A percentile compares a stretch with the other conserved stretches of the same genome.
Conservation (phyloP, 495 filamentous ascomycete species). For the Podospora didyma region DNA sequence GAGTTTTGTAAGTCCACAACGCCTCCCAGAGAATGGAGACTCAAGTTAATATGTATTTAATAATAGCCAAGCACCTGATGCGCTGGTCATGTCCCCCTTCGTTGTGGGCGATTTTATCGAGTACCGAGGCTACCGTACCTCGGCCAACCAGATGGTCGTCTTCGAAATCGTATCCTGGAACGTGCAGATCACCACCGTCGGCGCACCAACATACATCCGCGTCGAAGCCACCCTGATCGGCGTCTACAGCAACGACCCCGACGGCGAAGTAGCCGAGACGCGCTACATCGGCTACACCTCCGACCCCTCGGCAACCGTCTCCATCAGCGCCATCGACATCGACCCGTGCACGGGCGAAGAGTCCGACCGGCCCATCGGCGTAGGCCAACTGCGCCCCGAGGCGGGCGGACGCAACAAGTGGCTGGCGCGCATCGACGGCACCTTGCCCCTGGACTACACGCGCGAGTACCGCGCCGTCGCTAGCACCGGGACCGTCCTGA, state of each 20-base stretch:
- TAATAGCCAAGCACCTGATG: constrained; percentile 25
- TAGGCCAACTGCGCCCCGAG: constrained; percentile 10
- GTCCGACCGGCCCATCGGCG: constrained; percentile 19
- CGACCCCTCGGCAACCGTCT: constrained; percentile 18
- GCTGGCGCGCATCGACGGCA: constrained; percentile 23
- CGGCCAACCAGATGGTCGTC: constrained; percentile 18
- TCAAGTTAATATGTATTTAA: too few species aligned
- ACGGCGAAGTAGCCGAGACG: constrained; percentile 30
- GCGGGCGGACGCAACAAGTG: constrained; percentile 35
- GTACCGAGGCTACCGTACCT: constrained; percentile 26
- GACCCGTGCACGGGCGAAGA: constrained; percentile 38
- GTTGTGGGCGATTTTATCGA: constrained; percentile 34
- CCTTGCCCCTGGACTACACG: constrained; percentile 24
- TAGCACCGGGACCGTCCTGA: constrained; percentile 22
- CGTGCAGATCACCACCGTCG: constrained; percentile 28
- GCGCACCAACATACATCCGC: constrained; percentile 29
- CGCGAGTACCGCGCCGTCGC: constrained; percentile 32
- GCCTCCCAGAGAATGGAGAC: too few species aligned
- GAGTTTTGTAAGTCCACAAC: constrained; percentile 17
- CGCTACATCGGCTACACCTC: constrained; percentile 19
- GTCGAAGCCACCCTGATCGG: constrained; percentile 33
- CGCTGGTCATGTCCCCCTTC: constrained; percentile 36
- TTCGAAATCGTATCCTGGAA: constrained; percentile 34
- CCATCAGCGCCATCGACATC: constrained; percentile 35
- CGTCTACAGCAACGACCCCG: constrained; percentile 23